Conservation (phyloP, 495 filamentous ascomycete genomes). For the Penicillium cinerascens region DNA sequence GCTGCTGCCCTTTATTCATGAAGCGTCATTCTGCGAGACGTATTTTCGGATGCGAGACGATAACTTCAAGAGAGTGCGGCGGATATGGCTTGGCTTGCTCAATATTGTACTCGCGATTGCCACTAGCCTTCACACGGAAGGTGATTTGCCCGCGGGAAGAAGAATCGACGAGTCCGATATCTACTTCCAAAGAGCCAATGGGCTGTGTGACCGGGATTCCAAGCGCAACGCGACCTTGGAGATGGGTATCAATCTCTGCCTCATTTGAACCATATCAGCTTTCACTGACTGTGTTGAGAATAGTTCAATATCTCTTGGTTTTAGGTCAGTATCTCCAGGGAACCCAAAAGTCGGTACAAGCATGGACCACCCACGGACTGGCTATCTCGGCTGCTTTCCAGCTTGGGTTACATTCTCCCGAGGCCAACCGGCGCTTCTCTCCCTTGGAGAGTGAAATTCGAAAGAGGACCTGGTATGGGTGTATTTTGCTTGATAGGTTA, state of each 20-base stretch:
- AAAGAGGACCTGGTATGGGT: conserved; percentile 46
- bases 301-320: conserved; percentile 35
- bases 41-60: conserved; percentile 29
- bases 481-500: conserved; percentile 43
- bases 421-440: conserved; percentile 15
- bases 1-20: conserved; percentile 37
- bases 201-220: conserved; percentile 29
- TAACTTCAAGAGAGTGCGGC: conserved; percentile 30
- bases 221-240: conserved; percentile 35
- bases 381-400: conserved; percentile 38
- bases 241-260: conserved; percentile 20
- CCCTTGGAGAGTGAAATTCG: conserved; percentile 37
- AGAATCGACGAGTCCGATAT: conserved; percentile 33
- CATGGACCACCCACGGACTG: conserved; percentile 40
- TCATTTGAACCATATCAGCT: neutral
- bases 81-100: conserved; percentile 28
- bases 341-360: conserved; percentile 41
- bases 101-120: conserved; percentile 25
- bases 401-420: conserved; percentile 34
- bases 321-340: conserved; percentile 43
- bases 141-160: conserved; percentile 10
- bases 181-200: conserved; percentile 32
- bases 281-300: neutral
- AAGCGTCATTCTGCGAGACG: conserved; percentile 33
- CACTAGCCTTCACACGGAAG: conserved; percentile 14